A percentile compares a stretch with the other conserved stretches of the same genome.
phyloP scores from a whole-genome alignment of 2,329 filamentous ascomycete genomes.

The Verticillium zaregamsianum region DNA sequence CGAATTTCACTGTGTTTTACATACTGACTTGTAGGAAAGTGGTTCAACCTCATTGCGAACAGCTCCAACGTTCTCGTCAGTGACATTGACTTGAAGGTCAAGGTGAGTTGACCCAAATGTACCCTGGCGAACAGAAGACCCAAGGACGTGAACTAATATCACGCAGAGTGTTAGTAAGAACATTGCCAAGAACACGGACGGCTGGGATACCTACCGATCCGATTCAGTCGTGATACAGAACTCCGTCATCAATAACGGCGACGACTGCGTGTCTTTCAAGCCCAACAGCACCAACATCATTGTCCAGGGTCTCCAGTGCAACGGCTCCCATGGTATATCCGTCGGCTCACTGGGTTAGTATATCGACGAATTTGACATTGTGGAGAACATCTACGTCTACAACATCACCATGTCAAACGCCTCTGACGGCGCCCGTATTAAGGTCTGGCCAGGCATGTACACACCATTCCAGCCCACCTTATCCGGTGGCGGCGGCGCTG shows the following conservation, averaged over 20 bases:
- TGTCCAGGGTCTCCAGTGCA: constrained; percentile 63
- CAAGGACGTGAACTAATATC: background rate
- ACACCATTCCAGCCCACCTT: constrained; percentile 40
- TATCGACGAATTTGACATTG: constrained; percentile 57
- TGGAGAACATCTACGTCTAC: constrained; percentile 64
- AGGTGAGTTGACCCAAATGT: background rate
- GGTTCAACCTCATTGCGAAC: constrained; percentile 58
- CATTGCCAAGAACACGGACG: constrained; percentile 56
- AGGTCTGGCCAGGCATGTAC: constrained; percentile 61
- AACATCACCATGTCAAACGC: constrained; percentile 57
- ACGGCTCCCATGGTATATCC: constrained; percentile 67
- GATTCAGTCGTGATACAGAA: constrained; percentile 63
- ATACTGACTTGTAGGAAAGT: constrained; percentile 12
- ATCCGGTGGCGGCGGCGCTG: constrained; percentile 58
- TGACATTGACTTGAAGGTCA: constrained; percentile 48
- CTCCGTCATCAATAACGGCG: constrained; percentile 59
- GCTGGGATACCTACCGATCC: constrained; percentile 60
- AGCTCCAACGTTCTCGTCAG: constrained; percentile 60
- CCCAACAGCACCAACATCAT: constrained; percentile 67
- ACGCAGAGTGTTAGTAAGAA: background rate
- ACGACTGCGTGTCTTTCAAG: constrained; percentile 72
- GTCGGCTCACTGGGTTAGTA: constrained; percentile 72
- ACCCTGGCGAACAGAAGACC: background rate
- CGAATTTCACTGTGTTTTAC: fast-evolving
- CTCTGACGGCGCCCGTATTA: constrained; percentile 65